A percentile compares a stretch with the other conserved stretches of the same genome.
Evolutionary conservation across 495 filamentous ascomycete species (phyloP).

Genomic region (Aspergillus carlsbadensis): DNA sequence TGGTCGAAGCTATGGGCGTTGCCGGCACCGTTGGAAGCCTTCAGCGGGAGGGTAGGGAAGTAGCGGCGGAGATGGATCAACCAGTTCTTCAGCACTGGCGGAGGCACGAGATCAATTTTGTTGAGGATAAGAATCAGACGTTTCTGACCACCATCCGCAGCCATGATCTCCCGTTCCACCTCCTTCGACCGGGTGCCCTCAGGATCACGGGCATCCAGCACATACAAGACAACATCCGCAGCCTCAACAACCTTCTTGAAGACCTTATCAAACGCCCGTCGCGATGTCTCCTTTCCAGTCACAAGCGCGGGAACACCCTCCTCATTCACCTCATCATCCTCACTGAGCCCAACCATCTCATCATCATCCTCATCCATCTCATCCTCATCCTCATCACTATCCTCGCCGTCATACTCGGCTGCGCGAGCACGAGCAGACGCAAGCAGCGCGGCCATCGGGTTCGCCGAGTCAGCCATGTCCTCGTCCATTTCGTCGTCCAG

Average conservation of each 20-base stretch:
- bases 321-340: constrained; percentile 36
- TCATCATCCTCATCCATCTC: constrained; percentile 56
- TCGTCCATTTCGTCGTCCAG: constrained; percentile 53
- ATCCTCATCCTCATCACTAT: constrained; percentile 61
- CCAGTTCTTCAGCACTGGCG: constrained; percentile 78
- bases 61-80: constrained; percentile 80
- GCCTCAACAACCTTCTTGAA: constrained; percentile 92
- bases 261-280: constrained; percentile 87
- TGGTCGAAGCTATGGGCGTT: constrained; percentile 94
- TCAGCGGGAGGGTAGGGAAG: constrained; percentile 90
- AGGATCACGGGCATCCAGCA: constrained; percentile 91
- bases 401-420: constrained; percentile 66
- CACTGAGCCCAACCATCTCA: constrained; percentile 47
- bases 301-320: constrained; percentile 28
- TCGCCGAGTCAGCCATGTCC: constrained; percentile 64
- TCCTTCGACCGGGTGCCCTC: constrained; percentile 88
- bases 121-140: constrained; percentile 91
- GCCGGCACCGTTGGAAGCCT: constrained; percentile 76
- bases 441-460: constrained; percentile 89
- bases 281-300: constrained; percentile 64
- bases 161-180: constrained; percentile 86
- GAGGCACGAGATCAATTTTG: constrained; percentile 93
- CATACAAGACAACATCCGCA: constrained; percentile 90
- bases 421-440: constrained; percentile 88
- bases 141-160: constrained; percentile 78